Evolutionary conservation across 495 filamentous ascomycete genomes (phyloP).

Genomic region (Amorphotheca resinae): DNA sequence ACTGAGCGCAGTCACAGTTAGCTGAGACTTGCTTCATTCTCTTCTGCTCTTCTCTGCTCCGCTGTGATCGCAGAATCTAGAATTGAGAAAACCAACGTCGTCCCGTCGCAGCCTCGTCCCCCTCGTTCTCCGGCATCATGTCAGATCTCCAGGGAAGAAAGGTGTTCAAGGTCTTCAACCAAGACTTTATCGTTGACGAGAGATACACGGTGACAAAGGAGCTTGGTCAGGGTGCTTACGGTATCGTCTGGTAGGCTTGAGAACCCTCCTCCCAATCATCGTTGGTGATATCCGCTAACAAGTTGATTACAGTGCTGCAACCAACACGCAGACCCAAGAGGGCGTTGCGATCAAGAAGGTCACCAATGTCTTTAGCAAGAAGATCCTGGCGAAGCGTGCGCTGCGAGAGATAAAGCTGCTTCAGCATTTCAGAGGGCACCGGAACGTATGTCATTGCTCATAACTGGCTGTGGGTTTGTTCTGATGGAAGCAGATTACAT

Average conservation of each 20-base stretch:
- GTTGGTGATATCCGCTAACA: conserved; percentile 9
- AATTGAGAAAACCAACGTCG: too few species aligned
- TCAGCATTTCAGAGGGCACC: conserved; percentile 85
- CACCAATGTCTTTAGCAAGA: conserved; percentile 99
- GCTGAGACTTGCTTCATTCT: too few species aligned
- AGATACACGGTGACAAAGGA: conserved; percentile 98
- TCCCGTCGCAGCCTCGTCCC: neutral
- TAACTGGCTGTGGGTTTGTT: neutral
- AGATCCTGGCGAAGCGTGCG: conserved; percentile 96
- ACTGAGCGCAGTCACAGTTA: too few species aligned
- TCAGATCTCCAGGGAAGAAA: conserved; percentile 19
- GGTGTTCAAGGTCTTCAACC: conserved; percentile 97
- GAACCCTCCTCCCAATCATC: neutral
- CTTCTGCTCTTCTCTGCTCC: too few species aligned
- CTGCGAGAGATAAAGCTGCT: conserved; percentile 96
- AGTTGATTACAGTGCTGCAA: conserved; percentile 56
- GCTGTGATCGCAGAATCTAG: too few species aligned
- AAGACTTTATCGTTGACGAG: conserved; percentile 97
- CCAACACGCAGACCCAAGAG: conserved; percentile 80
- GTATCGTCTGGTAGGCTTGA: conserved; percentile 81
- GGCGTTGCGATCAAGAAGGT: conserved; percentile 99
- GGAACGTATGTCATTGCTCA: conserved; percentile 33
- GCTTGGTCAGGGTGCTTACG: conserved; percentile 93
- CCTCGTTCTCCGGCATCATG: conserved; percentile 11
- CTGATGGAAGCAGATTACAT: conserved; percentile 67